A percentile compares a stretch with the other conserved stretches of the same genome.
Evolutionary conservation across 768 basidiomycete genomes (phyloP).

Genomic region (Pleurotus cornucopiae): DNA sequence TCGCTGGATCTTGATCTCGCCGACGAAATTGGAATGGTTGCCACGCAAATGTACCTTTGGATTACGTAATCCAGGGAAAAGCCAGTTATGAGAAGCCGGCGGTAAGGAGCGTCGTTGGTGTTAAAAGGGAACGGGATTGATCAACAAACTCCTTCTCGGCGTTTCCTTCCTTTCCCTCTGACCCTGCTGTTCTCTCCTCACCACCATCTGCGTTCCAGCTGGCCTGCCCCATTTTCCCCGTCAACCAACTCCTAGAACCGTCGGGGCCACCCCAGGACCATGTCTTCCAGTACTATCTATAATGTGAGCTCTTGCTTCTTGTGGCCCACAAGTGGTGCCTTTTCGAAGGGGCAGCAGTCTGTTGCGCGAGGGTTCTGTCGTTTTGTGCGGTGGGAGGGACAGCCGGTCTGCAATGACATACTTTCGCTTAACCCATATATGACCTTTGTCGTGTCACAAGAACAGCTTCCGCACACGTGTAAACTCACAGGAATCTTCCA

Average conservation of each 20-base stretch:
- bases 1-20: background rate
- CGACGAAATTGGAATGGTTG: background rate
- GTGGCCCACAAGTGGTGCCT: background rate
- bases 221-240: background rate
- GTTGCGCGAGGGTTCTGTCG: too few species aligned
- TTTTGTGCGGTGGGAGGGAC: background rate
- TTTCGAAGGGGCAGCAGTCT: too few species aligned
- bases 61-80: constrained; percentile 8
- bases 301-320: constrained; percentile 17
- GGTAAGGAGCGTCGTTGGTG: constrained; percentile 8
- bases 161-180: constrained; percentile 13
- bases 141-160: constrained; percentile 16
- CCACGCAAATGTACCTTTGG: constrained; percentile 7
- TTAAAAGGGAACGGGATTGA: constrained; percentile 18
- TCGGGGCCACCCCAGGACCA: constrained; percentile 7
- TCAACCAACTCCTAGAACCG: background rate
- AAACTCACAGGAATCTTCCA: background rate
- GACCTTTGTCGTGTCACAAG: background rate
- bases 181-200: constrained; percentile 7
- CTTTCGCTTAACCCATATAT: background rate
- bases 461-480: constrained; percentile 1
- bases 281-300: constrained; percentile 24
- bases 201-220: constrained; percentile 10
- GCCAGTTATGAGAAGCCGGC: constrained; percentile 7
- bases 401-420: constrained; percentile 7